phyloP scores from a whole-genome alignment of 495 filamentous ascomycete species.

The Bathelium albidoporum region DNA sequence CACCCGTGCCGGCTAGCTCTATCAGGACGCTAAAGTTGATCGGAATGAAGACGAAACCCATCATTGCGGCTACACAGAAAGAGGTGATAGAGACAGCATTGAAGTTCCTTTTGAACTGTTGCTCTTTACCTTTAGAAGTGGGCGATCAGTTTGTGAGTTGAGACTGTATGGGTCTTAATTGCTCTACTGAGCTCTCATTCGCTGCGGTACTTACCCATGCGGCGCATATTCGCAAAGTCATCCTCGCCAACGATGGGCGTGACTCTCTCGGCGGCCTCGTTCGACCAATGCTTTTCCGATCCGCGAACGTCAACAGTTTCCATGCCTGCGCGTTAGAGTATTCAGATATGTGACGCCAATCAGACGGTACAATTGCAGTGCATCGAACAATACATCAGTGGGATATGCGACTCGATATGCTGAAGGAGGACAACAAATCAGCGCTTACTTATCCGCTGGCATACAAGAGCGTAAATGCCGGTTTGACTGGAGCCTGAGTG shows the following conservation, averaged over 20 bases:
- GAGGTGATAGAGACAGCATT: constrained; percentile 4
- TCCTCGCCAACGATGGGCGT: background rate
- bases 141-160: background rate
- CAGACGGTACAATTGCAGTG: background rate
- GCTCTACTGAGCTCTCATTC: background rate
- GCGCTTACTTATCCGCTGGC: background rate
- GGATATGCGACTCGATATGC: background rate
- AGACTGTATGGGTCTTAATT: background rate
- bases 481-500: background rate
- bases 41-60: constrained; percentile 9
- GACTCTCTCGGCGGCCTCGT: background rate
- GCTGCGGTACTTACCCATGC: background rate
- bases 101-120: constrained; percentile 8
- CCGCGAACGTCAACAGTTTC: background rate
- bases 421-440: background rate
- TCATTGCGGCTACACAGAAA: constrained; percentile 9
- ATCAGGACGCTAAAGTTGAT: constrained; percentile 4
- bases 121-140: background rate
- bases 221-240: background rate
- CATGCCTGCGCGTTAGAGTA: background rate
- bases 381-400: background rate
- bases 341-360: background rate
- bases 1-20: constrained; percentile 8
- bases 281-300: background rate
- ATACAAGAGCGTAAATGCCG: background rate